Evolutionary conservation across 2,329 filamentous ascomycete genomes (phyloP).

Genomic region (Furcasterigmium sp.): DNA sequence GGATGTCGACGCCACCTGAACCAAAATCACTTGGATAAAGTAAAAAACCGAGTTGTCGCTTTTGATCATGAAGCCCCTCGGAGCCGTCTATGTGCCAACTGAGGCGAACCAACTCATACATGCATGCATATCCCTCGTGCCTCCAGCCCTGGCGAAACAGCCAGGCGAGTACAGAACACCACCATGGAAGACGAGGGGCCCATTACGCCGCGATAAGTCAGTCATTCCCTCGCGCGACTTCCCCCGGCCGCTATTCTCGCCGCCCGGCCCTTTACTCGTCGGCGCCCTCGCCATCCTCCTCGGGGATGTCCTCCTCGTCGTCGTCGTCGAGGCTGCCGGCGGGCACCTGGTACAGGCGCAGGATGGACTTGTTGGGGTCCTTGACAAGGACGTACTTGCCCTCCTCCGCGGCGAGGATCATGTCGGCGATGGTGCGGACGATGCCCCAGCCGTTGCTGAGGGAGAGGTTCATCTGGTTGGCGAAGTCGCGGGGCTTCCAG

Average conservation of each 20-base stretch:
- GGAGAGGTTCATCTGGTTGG: conserved; percentile 95
- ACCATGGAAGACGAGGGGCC: too few species aligned
- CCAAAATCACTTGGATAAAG: too few species aligned
- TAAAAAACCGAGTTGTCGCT: conserved; percentile 1
- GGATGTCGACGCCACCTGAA: too few species aligned
- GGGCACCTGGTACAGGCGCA: conserved; percentile 90
- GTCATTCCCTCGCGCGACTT: neutral
- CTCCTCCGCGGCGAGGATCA: conserved; percentile 73
- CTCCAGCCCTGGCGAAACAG: neutral
- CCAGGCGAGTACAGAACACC: neutral
- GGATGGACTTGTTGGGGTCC: conserved; percentile 96
- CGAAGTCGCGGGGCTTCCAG: conserved; percentile 98
- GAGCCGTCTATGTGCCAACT: conserved; percentile 1
- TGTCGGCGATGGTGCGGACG: conserved; percentile 94
- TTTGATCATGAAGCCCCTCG: conserved; percentile 3
- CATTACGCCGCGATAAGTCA: neutral
- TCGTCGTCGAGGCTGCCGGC: conserved; percentile 86
- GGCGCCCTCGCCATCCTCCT: conserved; percentile 37
- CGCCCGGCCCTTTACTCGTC: conserved; percentile 25
- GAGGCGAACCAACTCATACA: conserved; percentile 3
- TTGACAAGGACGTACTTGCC: conserved; percentile 78
- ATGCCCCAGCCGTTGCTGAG: conserved; percentile 98
- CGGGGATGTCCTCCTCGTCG: conserved; percentile 45
- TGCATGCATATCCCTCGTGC: neutral
- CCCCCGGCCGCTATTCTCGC: conserved; percentile 6